A percentile compares a stretch with the other conserved stretches of the same genome.
Evolutionary conservation across 2,329 filamentous ascomycete genomes (phyloP).

Genomic region (Zelopaecilomyces penicillatus): DNA sequence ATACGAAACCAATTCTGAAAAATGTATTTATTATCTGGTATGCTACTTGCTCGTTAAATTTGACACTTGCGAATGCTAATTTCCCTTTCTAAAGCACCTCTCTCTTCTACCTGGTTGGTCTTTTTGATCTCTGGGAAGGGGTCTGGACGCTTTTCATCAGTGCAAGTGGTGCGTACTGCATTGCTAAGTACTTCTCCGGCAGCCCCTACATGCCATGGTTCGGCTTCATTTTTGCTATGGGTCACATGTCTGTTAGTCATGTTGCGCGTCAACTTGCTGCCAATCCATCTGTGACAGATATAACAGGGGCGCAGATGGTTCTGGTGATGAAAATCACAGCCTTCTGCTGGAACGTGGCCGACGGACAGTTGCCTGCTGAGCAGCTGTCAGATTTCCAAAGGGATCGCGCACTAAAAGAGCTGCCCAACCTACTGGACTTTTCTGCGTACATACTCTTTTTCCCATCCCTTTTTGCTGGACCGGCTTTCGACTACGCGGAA

Average conservation of each 20-base stretch:
- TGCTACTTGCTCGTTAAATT: neutral
- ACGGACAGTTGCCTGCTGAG: constrained; percentile 70
- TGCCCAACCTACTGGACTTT: constrained; percentile 75
- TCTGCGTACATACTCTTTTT: constrained; percentile 93
- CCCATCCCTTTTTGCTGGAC: constrained; percentile 79
- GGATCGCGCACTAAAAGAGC: constrained; percentile 63
- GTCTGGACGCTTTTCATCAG: constrained; percentile 72
- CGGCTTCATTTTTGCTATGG: constrained; percentile 88
- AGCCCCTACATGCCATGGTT: constrained; percentile 98
- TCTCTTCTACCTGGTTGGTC: constrained; percentile 83
- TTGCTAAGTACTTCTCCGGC: constrained; percentile 67
- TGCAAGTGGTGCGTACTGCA: constrained; percentile 69
- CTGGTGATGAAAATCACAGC: constrained; percentile 94
- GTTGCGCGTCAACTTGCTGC: constrained; percentile 68
- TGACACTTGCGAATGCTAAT: neutral
- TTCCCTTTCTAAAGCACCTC: constrained; percentile 47
- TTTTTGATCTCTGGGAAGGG: constrained; percentile 89
- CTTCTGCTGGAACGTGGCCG: constrained; percentile 97
- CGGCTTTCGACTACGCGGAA: constrained; percentile 89
- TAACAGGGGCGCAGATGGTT: constrained; percentile 96
- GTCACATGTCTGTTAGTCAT: constrained; percentile 87
- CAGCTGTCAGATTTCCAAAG: constrained; percentile 83
- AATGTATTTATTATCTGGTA: constrained; percentile 80
- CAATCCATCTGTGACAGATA: constrained; percentile 63
- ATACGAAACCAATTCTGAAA: constrained; percentile 73